Evolutionary conservation across 768 basidiomycete genomes (phyloP), one percentile per base, ranked within the genome.

Genomic region (Termitomyces sp.): DNA sequence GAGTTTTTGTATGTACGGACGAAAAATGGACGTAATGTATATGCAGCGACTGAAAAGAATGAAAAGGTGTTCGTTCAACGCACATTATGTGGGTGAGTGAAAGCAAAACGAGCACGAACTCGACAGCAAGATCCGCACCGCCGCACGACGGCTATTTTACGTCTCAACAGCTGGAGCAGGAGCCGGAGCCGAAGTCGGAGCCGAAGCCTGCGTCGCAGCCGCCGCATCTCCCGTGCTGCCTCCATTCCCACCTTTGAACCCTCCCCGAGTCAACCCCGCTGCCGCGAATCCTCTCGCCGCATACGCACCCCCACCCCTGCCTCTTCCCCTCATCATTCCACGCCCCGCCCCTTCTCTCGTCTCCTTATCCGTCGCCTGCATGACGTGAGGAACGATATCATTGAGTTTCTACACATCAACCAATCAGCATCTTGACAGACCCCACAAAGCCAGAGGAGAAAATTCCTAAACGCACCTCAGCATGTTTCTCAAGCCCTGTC

Each of bases 401-500:
- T 87, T 85, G 34, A 93, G 75, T 80, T 82, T 88, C 91, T 93
- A 64, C 36, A 32, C 5, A 24, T 43, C 7, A 20, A 24, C 5
- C 54, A 49, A 45, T 55, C 36, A 48, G 18, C 56, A 20, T 64
- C 36, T 69, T 60, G 32, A 30, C 59, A 24, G 55, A 40, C 36
- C 5, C 10, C 26, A 39, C 8, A 24, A 22, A 36, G 33, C 61
- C 56, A 56, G 46, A 14, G 8, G 36, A 27, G 55, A 51, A 42
- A 42, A 36, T 27, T 26, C 36, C 30, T 18, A 27, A 24, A 72
- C 80, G 57, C 61, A 93, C 93, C 71, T 86, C 85, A 26, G 79
- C 82, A 62, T 91, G 88, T 65, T 86, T 89, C 57, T 83, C 86
- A 22, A 95, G 73, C 0, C 88, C 94, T 20, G 78, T 81, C 64